A percentile compares a stretch with the other conserved stretches of the same genome.
phyloP scores from a whole-genome alignment of 2,329 filamentous ascomycete species.

The Periconia macrospinosa region DNA sequence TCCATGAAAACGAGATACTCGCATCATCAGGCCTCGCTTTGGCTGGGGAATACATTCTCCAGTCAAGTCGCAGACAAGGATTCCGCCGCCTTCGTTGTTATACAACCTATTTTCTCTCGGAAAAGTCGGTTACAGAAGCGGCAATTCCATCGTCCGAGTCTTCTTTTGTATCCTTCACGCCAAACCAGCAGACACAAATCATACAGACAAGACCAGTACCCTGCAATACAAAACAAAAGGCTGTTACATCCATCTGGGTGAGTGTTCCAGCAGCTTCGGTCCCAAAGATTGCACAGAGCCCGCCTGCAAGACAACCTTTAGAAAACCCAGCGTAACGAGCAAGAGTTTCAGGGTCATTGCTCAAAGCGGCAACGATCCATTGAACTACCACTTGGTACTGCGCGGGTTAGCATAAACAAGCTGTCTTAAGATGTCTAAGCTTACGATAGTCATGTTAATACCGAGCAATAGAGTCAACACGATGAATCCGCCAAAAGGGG shows the following conservation, averaged over 20 bases:
- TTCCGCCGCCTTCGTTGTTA: too few species aligned
- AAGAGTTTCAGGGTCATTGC: constrained; percentile 3
- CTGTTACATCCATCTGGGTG: constrained; percentile 1
- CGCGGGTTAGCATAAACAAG: neutral
- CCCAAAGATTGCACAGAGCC: constrained; percentile 2
- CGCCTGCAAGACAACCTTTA: constrained; percentile 3
- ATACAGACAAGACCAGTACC: neutral
- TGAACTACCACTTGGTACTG: constrained; percentile 4
- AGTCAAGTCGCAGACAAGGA: too few species aligned
- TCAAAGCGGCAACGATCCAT: constrained; percentile 5
- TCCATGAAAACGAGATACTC: too few species aligned
- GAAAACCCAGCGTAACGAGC: constrained; percentile 3
- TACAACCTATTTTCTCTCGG: too few species aligned
- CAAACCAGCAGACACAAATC: constrained; percentile 1
- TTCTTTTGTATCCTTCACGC: constrained; percentile 6
- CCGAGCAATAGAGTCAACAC: constrained; percentile 3
- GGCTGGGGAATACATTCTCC: too few species aligned
- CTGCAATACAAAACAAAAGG: constrained; percentile 1
- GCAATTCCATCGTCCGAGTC: neutral
- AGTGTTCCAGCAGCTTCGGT: constrained; percentile 3
- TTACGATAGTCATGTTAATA: constrained; percentile 3
- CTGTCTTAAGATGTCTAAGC: neutral
- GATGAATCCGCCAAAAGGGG: constrained; percentile 2
- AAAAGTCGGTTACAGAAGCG: neutral
- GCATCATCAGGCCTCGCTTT: too few species aligned